Base-by-base conservation (phyloP, 2,329 filamentous ascomycete species). In the Cytospora piceae region DNA sequence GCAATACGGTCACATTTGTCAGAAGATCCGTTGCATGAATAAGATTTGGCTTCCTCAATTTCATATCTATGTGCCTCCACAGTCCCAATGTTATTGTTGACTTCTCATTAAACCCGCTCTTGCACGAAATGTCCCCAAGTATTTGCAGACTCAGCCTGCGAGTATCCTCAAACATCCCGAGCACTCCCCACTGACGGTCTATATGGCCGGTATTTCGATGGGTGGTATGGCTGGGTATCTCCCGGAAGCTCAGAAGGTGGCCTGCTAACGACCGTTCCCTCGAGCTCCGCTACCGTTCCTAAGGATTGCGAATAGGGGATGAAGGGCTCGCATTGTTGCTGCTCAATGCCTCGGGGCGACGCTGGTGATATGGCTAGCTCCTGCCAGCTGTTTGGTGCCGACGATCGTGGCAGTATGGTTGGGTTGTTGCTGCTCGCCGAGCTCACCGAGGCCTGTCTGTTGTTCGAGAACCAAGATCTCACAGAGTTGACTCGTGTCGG, bases 201-300 rank as follows among this genome's bases (percentile, higher is more conserved):
- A n/a, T 67, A 67, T n/a, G 53, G 65, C 17, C 61, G 42, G 39
- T 61, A 67, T 15, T 27, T 32, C 24, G 39, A 46, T 12, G 62
- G 37, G 17, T 34, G 29, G 5, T 51, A 53, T n/a, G 39, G 8
- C 34, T 54, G 34, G 15, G 53, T 24, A 39, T 22, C 20, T 11
- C n/a, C 42, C 49, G 58, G 52, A n/a, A 58, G 22, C 49, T 65
- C 65, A 32, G 58, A n/a, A 37, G 46, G 52, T 29, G 63, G 53
- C 24, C 39, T 54, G 15, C 17, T 31, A 8, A 49, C 29, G 3
- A 22, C 37, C 46, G 42, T 57, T n/a, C 58, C 66, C 22, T 67
- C 66, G 27, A 63, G 66, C 56, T 67, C 66, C 32, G 63, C 54
- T 6, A 64, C 24, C 29, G 57, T 55, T 24, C 20, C 52, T 27